Evolutionary conservation across 73 alveolate genomes (phyloP), one percentile per base, ranked within the genome.

Genomic region (Blepharisma japonicum): DNA sequence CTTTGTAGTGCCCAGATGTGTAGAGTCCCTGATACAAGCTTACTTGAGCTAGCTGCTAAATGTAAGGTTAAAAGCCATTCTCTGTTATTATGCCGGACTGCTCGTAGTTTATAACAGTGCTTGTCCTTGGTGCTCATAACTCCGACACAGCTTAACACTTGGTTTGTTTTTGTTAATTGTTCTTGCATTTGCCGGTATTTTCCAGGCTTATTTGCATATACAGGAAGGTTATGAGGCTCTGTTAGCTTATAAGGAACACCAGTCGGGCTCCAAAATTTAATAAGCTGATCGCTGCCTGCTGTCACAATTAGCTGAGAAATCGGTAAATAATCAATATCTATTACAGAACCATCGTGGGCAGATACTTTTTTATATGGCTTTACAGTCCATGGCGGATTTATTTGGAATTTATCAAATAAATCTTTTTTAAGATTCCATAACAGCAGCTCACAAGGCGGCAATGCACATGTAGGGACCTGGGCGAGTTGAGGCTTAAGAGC

Each of bases 341-440:
- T 56, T 6, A 85, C 71, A 6, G 87, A 72, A 0, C 86, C 21
- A 25, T 82, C 78, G 71, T 85, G 92, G 7, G 92, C 92, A 23
- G 7, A 23, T 56, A 85, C 76, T 67, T 77, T 72, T 56, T 61
- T 56, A 68, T 25, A 71, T 23, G 78, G 71, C 5, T 83, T 83
- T 6, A 85, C 46, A 48, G 50, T 55, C 92, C 92, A 85, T 6
- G 92, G 92, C 7, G 92, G 92, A 55, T 74, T 80, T 5, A 80
- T 72, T 38, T 49, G 48, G 66, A 80, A 85, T n/a, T 81, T 78
- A 38, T 85, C 86, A 56, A 85, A 61, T 83, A 85, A 71, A 48
- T 85, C 92, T 81, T 71, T 71, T 67, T 85, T 61, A 9, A 85
- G 46, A 50, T 85, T 85, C 92, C 92, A 85, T 6, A 85, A 56